phyloP scores from a whole-genome alignment of 169 alveolate species.

The Cryptosporidium parvum region DNA sequence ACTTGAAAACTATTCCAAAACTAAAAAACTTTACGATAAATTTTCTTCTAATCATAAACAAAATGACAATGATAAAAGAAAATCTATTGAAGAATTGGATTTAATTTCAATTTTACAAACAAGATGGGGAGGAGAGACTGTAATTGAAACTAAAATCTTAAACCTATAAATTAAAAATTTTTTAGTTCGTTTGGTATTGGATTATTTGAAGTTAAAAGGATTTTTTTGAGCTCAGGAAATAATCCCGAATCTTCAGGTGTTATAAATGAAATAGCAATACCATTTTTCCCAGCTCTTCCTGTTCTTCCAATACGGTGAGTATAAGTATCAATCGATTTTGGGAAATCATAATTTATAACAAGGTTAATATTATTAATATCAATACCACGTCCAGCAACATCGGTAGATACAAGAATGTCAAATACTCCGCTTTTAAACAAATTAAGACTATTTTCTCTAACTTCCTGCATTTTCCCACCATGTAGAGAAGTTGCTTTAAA shows the following conservation, averaged over 20 bases:
- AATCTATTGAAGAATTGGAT: constrained; percentile 39
- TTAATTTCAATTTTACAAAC: constrained; percentile 43
- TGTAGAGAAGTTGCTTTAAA: constrained; percentile 87
- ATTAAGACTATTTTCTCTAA: constrained; percentile 92
- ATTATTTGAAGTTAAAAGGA: constrained; percentile 89
- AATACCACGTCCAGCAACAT: constrained; percentile 98
- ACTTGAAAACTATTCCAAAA: constrained; percentile 9
- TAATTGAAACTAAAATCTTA: constrained; percentile 9
- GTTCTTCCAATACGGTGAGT: constrained; percentile 95
- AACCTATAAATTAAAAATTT: not conserved
- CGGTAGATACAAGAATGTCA: constrained; percentile 97
- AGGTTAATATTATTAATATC: constrained; percentile 95
- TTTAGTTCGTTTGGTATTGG: constrained; percentile 91
- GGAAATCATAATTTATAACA: constrained; percentile 98
- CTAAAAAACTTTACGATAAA: not conserved
- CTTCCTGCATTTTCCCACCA: constrained; percentile 94
- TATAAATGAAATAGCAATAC: constrained; percentile 94
- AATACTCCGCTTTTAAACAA: constrained; percentile 90
- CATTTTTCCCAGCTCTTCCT: constrained; percentile 98
- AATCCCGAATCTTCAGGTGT: constrained; percentile 92
- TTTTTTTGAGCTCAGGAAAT: constrained; percentile 92
- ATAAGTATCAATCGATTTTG: constrained; percentile 94
- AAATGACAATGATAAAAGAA: not conserved
- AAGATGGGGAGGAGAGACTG: constrained; percentile 56
- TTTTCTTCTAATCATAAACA: not conserved